These are phyloP conservation scores for Phytopythium helicoides DNA, from an alignment of 352 stramenopile species.

Conservation along the genomic window DNA sequence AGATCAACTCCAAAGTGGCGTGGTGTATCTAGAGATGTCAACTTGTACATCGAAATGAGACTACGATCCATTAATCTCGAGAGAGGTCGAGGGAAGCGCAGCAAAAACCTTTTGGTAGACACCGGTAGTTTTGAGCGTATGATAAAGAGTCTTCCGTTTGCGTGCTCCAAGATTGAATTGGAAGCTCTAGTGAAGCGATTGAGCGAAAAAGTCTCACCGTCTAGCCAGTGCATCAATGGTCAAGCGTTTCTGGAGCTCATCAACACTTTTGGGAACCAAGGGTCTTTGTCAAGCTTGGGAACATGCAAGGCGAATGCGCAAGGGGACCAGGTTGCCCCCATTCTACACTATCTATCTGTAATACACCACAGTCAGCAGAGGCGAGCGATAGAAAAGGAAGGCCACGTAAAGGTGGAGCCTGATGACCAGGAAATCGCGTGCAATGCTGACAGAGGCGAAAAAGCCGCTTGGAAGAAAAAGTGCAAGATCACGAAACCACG, in stretches of 20 bases:
- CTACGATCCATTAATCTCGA: slow-evolving; percentile 22
- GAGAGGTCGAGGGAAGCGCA: neutral
- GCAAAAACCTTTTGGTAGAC: slow-evolving; percentile 15
- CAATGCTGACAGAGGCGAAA: neutral
- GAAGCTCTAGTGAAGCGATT: slow-evolving; percentile 23
- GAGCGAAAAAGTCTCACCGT: neutral
- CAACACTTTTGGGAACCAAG: slow-evolving; percentile 28
- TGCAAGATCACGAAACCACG: neutral
- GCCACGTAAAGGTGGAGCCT: neutral
- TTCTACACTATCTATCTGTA: slow-evolving; percentile 57
- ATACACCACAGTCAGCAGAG: slow-evolving; percentile 23
- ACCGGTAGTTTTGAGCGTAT: slow-evolving; percentile 34
- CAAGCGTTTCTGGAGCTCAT: slow-evolving; percentile 33
- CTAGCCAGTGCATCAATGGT: slow-evolving; percentile 18
- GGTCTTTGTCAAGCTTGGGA: slow-evolving; percentile 22
- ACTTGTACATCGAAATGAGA: slow-evolving; percentile 36
- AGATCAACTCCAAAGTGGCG: slow-evolving; percentile 31
- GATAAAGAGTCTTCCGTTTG: slow-evolving; percentile 35
- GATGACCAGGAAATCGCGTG: slow-evolving; percentile 1
- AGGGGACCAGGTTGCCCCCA: slow-evolving; percentile 25
- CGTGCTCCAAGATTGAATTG: slow-evolving; percentile 36
- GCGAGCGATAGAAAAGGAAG: slow-evolving; percentile 4
- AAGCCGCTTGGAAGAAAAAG: neutral
- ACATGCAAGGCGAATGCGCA: slow-evolving; percentile 13
- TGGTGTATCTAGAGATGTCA: slow-evolving; percentile 39